Conservation (phyloP, 192 early-diverging fungal genomes). For the Dissophora ornata region DNA sequence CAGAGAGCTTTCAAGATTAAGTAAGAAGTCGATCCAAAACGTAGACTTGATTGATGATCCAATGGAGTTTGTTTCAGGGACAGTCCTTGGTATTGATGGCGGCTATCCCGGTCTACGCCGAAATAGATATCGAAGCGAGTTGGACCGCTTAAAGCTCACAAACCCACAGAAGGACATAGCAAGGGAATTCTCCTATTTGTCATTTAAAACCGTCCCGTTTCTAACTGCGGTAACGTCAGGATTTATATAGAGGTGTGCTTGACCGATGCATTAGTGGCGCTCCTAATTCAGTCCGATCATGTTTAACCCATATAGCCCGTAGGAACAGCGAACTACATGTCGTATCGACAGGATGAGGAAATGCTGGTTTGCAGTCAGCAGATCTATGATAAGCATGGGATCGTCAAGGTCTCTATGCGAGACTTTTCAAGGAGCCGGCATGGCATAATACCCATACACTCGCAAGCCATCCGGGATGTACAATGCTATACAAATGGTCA, state of each 20-base stretch:
- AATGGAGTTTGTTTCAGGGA: too few relatives aligned
- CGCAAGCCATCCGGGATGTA: slow-evolving; percentile 42
- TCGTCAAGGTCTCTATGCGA: slow-evolving; percentile 38
- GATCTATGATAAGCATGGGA: slow-evolving; percentile 11
- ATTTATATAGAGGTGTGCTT: too few relatives aligned
- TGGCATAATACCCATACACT: slow-evolving; percentile 35
- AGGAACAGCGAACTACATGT: slow-evolving; percentile 13
- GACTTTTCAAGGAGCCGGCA: slow-evolving; percentile 17
- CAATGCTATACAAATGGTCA: slow-evolving; percentile 19
- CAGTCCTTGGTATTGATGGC: too few relatives aligned
- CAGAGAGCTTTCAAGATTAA: slow-evolving; percentile 24
- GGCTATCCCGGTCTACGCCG: too few relatives aligned
- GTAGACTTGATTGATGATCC: too few relatives aligned
- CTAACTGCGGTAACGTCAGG: slow-evolving; percentile 7
- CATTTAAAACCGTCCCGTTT: background rate
- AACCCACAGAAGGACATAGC: slow-evolving; percentile 2
- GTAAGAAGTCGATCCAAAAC: too few relatives aligned
- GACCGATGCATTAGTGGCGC: too few relatives aligned
- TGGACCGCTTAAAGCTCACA: slow-evolving; percentile 9
- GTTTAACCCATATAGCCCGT: background rate
- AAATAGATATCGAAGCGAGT: slow-evolving; percentile 18
- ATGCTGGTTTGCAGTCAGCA: slow-evolving; percentile 38
- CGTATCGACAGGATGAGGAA: slow-evolving; percentile 38
- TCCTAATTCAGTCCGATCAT: too few relatives aligned
- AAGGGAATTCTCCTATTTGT: slow-evolving; percentile 3